A percentile compares a stretch with the other conserved stretches of the same genome.
Evolutionary conservation across 768 basidiomycete genomes (phyloP).

Genomic region (Mycena indigotica): DNA sequence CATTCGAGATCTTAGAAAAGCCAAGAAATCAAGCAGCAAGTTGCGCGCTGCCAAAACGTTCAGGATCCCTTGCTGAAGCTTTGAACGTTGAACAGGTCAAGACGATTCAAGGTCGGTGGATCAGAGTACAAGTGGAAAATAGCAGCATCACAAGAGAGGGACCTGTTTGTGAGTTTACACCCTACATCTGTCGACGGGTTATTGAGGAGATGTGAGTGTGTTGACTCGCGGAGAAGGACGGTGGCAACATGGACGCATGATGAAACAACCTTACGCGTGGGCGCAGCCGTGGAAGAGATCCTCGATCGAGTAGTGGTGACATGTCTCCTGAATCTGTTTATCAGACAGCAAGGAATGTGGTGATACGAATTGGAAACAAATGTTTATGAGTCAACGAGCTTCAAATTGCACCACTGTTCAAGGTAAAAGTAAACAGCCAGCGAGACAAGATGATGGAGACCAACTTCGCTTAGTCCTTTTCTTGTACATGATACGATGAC

Average conservation of each 20-base stretch:
- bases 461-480: slow-evolving; percentile 91
- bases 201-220: slow-evolving; percentile 39
- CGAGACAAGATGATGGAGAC: slow-evolving; percentile 32
- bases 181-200: not conserved
- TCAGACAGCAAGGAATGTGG: slow-evolving; percentile 46
- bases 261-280: slow-evolving; percentile 41
- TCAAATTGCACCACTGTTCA: no score
- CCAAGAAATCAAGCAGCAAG: slow-evolving; percentile 54
- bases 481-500: slow-evolving; percentile 98
- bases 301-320: slow-evolving; percentile 57
- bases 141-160: slow-evolving; percentile 32
- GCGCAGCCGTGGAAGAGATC: slow-evolving; percentile 39
- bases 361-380: slow-evolving; percentile 31
- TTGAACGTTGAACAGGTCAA: slow-evolving; percentile 39
- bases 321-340: slow-evolving; percentile 56
- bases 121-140: slow-evolving; percentile 62
- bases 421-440: not conserved
- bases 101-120: slow-evolving; percentile 52
- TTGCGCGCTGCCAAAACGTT: no score
- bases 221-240: slow-evolving; percentile 49
- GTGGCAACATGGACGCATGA: slow-evolving; percentile 51
- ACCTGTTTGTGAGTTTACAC: slow-evolving; percentile 46
- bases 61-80: not conserved
- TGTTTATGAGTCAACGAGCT: no score
- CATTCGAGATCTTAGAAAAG: slow-evolving; percentile 50